Conservation (phyloP, 768 basidiomycete genomes). For the Boletus rex-veris region DNA sequence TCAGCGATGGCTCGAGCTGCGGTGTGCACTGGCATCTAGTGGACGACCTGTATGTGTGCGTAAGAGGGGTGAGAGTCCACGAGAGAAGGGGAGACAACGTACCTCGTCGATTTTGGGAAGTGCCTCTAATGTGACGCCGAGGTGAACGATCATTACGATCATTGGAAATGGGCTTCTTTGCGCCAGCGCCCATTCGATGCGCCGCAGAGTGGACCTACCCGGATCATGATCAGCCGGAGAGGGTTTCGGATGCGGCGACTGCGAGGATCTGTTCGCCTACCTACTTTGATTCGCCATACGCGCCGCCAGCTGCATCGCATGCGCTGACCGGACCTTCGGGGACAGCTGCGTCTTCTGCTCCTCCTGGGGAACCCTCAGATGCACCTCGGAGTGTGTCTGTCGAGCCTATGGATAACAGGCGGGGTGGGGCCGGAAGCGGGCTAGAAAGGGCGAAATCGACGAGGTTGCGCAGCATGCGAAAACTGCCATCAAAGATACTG, state of each 20-base stretch:
- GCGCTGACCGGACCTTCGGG: background rate
- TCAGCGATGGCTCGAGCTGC: conserved; percentile 14
- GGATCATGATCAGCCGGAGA: conserved; percentile 29
- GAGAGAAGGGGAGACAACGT: no score
- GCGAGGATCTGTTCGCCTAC: conserved; percentile 23
- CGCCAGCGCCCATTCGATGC: conserved; percentile 39
- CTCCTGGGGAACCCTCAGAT: background rate
- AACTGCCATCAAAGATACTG: conserved; percentile 7
- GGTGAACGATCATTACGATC: conserved; percentile 31
- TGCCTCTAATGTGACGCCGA: conserved; percentile 12
- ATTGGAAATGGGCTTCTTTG: conserved; percentile 36
- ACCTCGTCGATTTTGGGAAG: conserved; percentile 25
- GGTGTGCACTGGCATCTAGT: conserved; percentile 1
- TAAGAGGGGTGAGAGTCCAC: no score
- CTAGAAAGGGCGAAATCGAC: conserved; percentile 37
- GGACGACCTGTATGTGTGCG: background rate
- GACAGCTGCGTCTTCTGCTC: background rate
- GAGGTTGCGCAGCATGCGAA: conserved; percentile 27
- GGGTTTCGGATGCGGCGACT: conserved; percentile 14
- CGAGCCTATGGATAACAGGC: conserved; percentile 34
- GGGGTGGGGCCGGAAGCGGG: conserved; percentile 23
- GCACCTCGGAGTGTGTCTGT: conserved; percentile 7
- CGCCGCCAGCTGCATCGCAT: conserved; percentile 11
- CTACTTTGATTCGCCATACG: conserved; percentile 21
- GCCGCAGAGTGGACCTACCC: conserved; percentile 39